Evolutionary conservation across 495 filamentous ascomycete species (phyloP), one percentile per base, ranked within the genome.

Genomic region (Hamigera avellanea): DNA sequence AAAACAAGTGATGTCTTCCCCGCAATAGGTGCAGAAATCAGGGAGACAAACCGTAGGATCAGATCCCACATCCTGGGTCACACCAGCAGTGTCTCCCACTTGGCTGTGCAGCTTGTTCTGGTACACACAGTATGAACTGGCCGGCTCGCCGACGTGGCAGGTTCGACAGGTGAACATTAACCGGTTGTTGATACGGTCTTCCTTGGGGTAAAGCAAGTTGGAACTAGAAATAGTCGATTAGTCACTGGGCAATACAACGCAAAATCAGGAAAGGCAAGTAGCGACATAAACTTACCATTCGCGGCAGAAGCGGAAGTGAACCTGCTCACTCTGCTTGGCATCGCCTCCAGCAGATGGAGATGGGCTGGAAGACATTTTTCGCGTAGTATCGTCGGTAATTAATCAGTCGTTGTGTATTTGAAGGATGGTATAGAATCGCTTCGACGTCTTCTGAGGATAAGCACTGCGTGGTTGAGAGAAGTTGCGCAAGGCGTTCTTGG

Each of bases 171-270:
- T 75, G 59, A 78, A 86, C 62, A 81, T 73, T 33, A 86, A 72
- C 15, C 61, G 64, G 57, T 75, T 76, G 46, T 63, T 75, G 35
- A 59, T 45, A 14, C 69, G 69, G 57, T 95, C 86, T 67, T 99
- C 91, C 59, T 89, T 87, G 10, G 91, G 91, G 57, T 95, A 96
- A 35, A 99, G 69, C 76, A 99, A 81, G 72, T 99, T 99, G 48
- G 85, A 91, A 63, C 81, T 84, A 39, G 14, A 10, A 36, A 30
- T 40, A 60, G 48, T 31, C 9, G 38, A 21, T 14, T 17, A 16
- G 25, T 18, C 39, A 49, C 25, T 12, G 14, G n/a, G n/a, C n/a
- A n/a, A n/a, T n/a, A 26, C 46, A 25, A 16, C 37, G 9, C n/a
- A 18, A 36, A 17, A 32, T 12, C 18, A 8, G 8, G n/a, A 4